Conservation (phyloP, 2,329 filamentous ascomycete genomes). For the Ascochyta viciae-villosae region DNA sequence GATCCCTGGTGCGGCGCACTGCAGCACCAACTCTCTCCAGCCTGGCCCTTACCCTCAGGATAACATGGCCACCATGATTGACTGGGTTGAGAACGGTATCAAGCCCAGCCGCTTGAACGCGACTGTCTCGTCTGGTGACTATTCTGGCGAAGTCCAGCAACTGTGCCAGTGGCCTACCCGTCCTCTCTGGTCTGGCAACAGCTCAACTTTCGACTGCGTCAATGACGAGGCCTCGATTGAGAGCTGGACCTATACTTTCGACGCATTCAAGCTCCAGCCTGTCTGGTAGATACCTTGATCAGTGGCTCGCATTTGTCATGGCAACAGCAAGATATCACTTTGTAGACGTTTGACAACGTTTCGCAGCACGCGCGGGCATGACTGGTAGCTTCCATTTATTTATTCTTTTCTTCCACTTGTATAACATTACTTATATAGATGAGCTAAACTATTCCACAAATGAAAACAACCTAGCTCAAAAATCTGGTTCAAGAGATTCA, state of each 20-base stretch:
- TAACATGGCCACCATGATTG: conserved; percentile 49
- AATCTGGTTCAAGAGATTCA: too few species aligned
- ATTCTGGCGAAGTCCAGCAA: conserved; percentile 47
- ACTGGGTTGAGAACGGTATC: conserved; percentile 61
- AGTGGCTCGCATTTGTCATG: too few species aligned
- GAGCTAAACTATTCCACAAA: too few species aligned
- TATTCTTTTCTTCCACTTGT: too few species aligned
- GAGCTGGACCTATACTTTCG: conserved; percentile 51
- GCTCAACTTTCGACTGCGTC: conserved; percentile 49
- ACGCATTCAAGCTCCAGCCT: conserved; percentile 49
- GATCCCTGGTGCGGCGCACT: conserved; percentile 62
- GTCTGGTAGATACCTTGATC: conserved; percentile 1
- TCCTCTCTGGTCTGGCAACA: conserved; percentile 49
- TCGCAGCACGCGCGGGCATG: too few species aligned
- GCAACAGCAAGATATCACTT: too few species aligned
- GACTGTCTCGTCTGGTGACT: conserved; percentile 35
- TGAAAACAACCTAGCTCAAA: too few species aligned
- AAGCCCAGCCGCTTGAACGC: conserved; percentile 56
- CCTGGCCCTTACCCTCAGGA: conserved; percentile 53
- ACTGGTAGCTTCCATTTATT: too few species aligned
- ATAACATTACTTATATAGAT: too few species aligned
- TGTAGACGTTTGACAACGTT: too few species aligned
- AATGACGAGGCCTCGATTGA: conserved; percentile 50
- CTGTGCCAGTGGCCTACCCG: conserved; percentile 55
- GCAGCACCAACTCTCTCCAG: conserved; percentile 41